These are phyloP conservation scores for Staphylotrichum longicolle DNA, from an alignment of 495 filamentous ascomycete species.

Conservation along the genomic window DNA sequence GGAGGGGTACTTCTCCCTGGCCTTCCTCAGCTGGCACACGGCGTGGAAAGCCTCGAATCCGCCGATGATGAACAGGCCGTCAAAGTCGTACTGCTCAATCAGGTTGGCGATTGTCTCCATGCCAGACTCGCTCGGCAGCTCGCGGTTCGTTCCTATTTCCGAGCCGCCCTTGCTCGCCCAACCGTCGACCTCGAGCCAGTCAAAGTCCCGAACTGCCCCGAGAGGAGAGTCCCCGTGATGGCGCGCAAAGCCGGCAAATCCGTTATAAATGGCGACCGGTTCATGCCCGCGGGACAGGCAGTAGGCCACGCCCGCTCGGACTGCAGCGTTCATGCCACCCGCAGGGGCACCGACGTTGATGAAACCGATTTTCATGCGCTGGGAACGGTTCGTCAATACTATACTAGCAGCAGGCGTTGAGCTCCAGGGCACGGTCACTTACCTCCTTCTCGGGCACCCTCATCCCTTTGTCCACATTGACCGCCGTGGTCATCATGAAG, in stretches of 20 bases:
- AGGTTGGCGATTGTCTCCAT: slow-evolving; percentile 78
- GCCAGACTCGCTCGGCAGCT: slow-evolving; percentile 78
- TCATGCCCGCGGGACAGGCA: slow-evolving; percentile 91
- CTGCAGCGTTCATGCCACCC: slow-evolving; percentile 98
- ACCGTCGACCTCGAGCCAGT: slow-evolving; percentile 89
- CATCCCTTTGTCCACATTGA: slow-evolving; percentile 43
- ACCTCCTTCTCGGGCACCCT: slow-evolving; percentile 71
- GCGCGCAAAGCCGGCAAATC: slow-evolving; percentile 89
- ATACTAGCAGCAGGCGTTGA: too few relatives aligned
- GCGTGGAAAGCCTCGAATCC: slow-evolving; percentile 98
- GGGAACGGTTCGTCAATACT: slow-evolving; percentile 24
- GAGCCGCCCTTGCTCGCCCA: slow-evolving; percentile 97
- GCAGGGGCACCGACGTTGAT: slow-evolving; percentile 97
- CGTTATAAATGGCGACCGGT: slow-evolving; percentile 90
- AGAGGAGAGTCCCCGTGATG: slow-evolving; percentile 82
- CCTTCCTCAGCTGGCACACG: slow-evolving; percentile 78
- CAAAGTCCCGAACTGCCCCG: slow-evolving; percentile 76
- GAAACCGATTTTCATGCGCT: slow-evolving; percentile 91
- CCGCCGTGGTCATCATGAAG: slow-evolving; percentile 81
- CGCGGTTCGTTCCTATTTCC: slow-evolving; percentile 97
- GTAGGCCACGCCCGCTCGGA: slow-evolving; percentile 92
- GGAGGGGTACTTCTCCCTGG: slow-evolving; percentile 69
- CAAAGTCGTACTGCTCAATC: slow-evolving; percentile 82
- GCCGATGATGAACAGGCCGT: slow-evolving; percentile 88
- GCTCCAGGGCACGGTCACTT: slow-evolving; percentile 25